A percentile compares a stretch with the other conserved stretches of the same genome.
Conservation (phyloP, 2,329 filamentous ascomycete genomes). For the Sclerotinia subarctica region DNA sequence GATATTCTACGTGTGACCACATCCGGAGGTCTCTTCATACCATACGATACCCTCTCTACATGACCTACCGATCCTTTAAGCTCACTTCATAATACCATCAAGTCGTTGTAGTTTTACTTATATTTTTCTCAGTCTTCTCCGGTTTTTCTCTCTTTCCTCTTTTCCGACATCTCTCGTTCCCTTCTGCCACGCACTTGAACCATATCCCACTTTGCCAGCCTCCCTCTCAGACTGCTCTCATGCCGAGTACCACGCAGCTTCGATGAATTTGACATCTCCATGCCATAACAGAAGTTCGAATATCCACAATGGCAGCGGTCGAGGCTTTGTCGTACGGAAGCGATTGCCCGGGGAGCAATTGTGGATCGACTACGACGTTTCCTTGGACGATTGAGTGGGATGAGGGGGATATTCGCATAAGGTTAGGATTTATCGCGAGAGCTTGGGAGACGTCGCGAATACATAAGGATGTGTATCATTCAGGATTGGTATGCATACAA, state of each 20-base stretch:
- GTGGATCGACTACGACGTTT: slow-evolving; percentile 43
- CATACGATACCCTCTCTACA: neutral
- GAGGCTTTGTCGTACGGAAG: slow-evolving; percentile 43
- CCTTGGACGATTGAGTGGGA: slow-evolving; percentile 45
- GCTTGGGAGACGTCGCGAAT: slow-evolving; percentile 37
- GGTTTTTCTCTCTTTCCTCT: neutral
- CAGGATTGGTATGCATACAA: slow-evolving; percentile 35
- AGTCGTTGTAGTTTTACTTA: neutral
- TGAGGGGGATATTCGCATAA: slow-evolving; percentile 42
- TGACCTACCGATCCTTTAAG: slow-evolving; percentile 17
- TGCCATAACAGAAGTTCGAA: slow-evolving; percentile 37
- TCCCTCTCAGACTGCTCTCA: slow-evolving; percentile 15
- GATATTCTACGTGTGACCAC: slow-evolving; percentile 17
- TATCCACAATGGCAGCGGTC: slow-evolving; percentile 45
- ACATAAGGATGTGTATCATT: slow-evolving; percentile 26
- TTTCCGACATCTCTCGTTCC: slow-evolving; percentile 3
- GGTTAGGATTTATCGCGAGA: slow-evolving; percentile 39
- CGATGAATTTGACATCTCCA: slow-evolving; percentile 39
- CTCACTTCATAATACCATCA: neutral
- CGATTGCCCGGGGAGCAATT: slow-evolving; percentile 42
- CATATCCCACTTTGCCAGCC: slow-evolving; percentile 23
- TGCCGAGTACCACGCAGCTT: slow-evolving; percentile 32
- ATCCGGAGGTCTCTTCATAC: slow-evolving; percentile 7
- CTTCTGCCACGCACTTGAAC: slow-evolving; percentile 8
- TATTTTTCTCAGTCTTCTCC: slow-evolving; percentile 12